Conservation (phyloP, 2,329 filamentous ascomycete species). For the Talaromyces atroroseus region DNA sequence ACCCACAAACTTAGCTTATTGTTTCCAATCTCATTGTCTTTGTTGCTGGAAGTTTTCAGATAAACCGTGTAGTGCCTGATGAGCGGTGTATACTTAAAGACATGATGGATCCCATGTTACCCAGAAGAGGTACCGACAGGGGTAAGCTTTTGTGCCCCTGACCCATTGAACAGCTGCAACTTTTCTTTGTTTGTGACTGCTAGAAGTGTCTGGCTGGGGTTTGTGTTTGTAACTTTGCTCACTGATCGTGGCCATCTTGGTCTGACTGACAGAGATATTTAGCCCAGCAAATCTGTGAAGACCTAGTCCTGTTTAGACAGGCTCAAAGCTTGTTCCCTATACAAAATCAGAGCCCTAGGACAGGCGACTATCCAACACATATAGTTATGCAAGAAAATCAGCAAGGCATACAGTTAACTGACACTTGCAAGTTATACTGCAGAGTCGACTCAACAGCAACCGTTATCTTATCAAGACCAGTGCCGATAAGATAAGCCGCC, state of each 20-base stretch:
- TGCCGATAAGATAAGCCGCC: slow-evolving; percentile 10
- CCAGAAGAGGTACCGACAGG: background rate
- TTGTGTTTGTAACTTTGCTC: too few species aligned
- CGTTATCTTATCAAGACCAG: background rate
- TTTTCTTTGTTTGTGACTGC: background rate
- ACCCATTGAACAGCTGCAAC: background rate
- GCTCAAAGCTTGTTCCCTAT: background rate
- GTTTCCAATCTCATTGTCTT: background rate
- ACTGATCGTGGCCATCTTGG: background rate
- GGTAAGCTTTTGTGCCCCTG: background rate
- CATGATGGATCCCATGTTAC: background rate
- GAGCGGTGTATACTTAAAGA: background rate
- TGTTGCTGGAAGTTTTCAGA: background rate
- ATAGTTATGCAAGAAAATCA: too few species aligned
- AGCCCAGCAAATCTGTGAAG: background rate
- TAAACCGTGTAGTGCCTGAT: background rate
- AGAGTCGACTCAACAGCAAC: background rate
- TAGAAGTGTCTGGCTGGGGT: background rate
- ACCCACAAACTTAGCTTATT: background rate
- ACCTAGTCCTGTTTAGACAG: background rate
- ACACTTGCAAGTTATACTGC: background rate
- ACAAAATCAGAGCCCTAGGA: background rate
- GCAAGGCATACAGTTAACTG: too few species aligned
- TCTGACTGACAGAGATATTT: background rate
- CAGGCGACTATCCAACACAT: background rate